Conservation (phyloP, 1,284 basidiomycete species). For the Inonotus hispidus region DNA sequence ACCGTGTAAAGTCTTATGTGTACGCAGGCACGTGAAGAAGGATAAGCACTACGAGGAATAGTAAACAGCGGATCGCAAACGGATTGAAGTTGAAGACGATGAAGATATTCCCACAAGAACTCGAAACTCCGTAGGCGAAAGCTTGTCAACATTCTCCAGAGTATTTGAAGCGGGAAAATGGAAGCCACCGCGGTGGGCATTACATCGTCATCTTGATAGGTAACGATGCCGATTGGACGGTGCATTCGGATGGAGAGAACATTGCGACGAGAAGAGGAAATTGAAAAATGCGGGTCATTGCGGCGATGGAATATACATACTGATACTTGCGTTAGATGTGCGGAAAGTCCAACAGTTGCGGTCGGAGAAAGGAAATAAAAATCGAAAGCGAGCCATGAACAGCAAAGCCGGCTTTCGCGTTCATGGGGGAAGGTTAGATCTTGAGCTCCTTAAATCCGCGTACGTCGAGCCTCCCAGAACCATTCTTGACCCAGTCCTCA, state of each 20-base stretch:
- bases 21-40: no score
- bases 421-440: constrained; percentile 42
- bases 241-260: not conserved
- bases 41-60: no score
- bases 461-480: constrained; percentile 70
- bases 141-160: no score
- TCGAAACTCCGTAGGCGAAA: no score
- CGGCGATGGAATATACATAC: not conserved
- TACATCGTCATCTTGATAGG: no score
- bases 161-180: no score
- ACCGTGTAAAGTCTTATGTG: not conserved
- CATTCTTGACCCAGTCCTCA: constrained; percentile 67
- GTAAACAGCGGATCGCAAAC: no score
- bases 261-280: not conserved
- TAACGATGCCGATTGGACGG: not conserved
- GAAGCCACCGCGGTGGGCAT: no score
- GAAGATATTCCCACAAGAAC: no score
- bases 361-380: not conserved
- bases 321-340: not conserved
- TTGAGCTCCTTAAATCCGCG: constrained; percentile 75
- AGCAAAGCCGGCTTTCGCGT: not conserved
- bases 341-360: not conserved
- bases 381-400: not conserved
- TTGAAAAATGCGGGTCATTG: not conserved
- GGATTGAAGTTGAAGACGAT: no score